Evolutionary conservation across 148 eudicot species (phyloP).

Genomic region (Chenopodium album): DNA sequence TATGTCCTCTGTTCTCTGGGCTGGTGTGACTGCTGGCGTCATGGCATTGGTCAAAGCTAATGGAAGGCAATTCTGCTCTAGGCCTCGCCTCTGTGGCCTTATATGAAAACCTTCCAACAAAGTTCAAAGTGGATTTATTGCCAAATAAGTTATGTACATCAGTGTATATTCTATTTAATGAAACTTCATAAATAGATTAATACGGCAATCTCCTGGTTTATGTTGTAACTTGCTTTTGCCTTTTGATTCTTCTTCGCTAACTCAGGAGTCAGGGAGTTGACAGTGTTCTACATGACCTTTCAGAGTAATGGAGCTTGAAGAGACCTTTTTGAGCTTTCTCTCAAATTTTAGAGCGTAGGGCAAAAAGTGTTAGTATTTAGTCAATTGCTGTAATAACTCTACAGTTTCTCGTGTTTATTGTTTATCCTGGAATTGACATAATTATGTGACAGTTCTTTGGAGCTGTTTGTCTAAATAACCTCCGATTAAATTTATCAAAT

Average conservation of each 20-base stretch:
- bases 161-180: background rate
- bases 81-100: conserved; percentile 91
- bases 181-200: background rate
- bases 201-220: background rate
- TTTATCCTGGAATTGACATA: background rate
- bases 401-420: background rate
- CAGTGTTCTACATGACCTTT: too few species aligned
- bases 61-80: conserved; percentile 86
- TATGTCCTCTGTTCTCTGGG: conserved; percentile 68
- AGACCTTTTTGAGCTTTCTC: background rate
- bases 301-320: background rate
- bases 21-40: conserved; percentile 77
- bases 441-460: background rate
- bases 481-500: too few species aligned
- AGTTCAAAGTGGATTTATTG: background rate
- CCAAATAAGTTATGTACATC: background rate
- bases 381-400: background rate
- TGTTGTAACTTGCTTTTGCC: background rate
- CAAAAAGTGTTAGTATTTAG: background rate
- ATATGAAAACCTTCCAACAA: conserved; percentile 31
- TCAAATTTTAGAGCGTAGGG: background rate
- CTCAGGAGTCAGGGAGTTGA: too few species aligned
- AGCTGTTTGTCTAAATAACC: too few species aligned
- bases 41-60: conserved; percentile 75
- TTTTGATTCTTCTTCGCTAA: background rate